These are phyloP conservation scores for Solanum sejunctum DNA, from an alignment of 257 asterid genomes.

Conservation along the genomic window DNA sequence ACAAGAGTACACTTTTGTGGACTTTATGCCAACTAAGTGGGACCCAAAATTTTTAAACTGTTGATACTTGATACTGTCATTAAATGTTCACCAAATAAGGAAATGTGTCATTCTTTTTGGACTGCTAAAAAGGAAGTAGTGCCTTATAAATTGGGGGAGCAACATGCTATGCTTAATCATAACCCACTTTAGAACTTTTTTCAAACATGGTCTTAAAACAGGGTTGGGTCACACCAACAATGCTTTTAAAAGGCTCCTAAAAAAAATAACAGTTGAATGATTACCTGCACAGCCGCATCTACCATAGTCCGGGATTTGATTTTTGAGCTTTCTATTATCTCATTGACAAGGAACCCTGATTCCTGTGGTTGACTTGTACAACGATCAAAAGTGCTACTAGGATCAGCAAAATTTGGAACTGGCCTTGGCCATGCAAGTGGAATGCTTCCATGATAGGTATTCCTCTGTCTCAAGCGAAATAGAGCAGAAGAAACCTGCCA, in stretches of 20 bases:
- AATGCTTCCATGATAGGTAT: conserved; percentile 53
- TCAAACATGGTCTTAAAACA: neutral
- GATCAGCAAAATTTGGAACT: conserved; percentile 21
- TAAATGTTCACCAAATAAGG: neutral
- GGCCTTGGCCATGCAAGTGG: conserved; percentile 35
- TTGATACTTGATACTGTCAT: neutral
- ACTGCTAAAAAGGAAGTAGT: neutral
- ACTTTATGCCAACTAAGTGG: neutral
- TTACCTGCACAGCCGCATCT: conserved; percentile 83
- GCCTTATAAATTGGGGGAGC: neutral
- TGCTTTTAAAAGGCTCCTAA: neutral
- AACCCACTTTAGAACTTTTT: neutral
- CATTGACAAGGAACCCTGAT: conserved; percentile 48
- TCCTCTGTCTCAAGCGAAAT: conserved; percentile 58
- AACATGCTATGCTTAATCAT: neutral
- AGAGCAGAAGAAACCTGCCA: conserved; percentile 64
- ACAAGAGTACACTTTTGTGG: neutral
- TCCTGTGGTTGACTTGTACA: conserved; percentile 39
- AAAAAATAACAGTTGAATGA: neutral
- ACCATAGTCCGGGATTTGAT: conserved; percentile 73
- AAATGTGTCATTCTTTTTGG: neutral
- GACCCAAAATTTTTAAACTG: neutral
- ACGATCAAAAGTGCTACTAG: conserved; percentile 28
- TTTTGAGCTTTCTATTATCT: conserved; percentile 69
- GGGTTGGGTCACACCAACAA: neutral